Base-by-base conservation (phyloP, 2,329 filamentous ascomycete species). In the Penicillium sp. region DNA sequence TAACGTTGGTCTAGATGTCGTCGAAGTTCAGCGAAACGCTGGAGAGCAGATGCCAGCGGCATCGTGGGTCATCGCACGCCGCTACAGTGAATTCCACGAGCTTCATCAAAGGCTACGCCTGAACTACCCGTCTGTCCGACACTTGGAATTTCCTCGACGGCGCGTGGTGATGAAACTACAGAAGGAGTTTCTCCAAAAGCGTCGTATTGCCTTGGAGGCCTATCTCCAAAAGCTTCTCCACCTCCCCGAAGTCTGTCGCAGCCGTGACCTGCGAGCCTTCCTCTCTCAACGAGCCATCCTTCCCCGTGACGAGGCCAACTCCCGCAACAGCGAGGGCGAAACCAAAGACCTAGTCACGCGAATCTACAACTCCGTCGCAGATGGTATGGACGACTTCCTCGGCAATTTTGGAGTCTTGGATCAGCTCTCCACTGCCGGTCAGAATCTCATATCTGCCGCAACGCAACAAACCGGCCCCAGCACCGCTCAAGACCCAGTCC, bases 31-130 rank as follows among this genome's bases (percentile, higher is more conserved):
- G 61, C 82, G 92, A 52, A 87, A 92, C 64, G 91, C 92, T 2
- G 92, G 92, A 14, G 92, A 97, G 66, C 90, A 95, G 70, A 95
- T 97, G 88, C 89, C 92, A 3, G 90, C 92, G n/a, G 92, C 92
- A 0, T 89, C 89, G 3, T 99, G 94, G 94, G 84, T 87, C 13
- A 85, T 99, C 39, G 89, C 90, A n/a, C 84, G 92, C 50, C 83
- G 94, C 59, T 99, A 99, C 69, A 96, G 91, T 74, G 92, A 97
- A 71, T 99, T 99, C 64, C 91, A 95, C 63, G 92, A 96, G 57
- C 82, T 99, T 16, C 90, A 99, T 68, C 94, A 96, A 68, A 88
- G 87, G 49, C 80, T 99, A 24, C 86, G 94, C 47, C 81, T 86
- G 35, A 84, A 88, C 55, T 99, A 96, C 64, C 86, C 91, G 0